These are phyloP conservation scores for Citrus cavaleriei DNA, from an alignment of 345 rosid genomes.

Conservation along the genomic window DNA sequence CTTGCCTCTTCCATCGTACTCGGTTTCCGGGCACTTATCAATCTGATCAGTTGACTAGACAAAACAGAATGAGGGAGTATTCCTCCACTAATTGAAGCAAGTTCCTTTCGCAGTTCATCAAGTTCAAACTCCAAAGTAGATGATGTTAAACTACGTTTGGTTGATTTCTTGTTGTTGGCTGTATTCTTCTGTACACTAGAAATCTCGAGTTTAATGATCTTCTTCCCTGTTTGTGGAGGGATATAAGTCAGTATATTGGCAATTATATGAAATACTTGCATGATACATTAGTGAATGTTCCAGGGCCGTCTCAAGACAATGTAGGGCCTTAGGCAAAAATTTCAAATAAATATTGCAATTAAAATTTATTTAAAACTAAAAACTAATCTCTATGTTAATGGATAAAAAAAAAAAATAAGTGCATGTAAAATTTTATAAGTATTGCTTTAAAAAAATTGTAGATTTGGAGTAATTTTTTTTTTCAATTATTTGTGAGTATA, in stretches of 20 bases:
- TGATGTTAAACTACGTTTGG: constrained; percentile 36
- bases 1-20: constrained; percentile 58
- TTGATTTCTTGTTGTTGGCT: constrained; percentile 28
- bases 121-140: constrained; percentile 67
- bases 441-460: no score
- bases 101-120: constrained; percentile 74
- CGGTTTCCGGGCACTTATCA: constrained; percentile 57
- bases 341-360: no score
- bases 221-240: constrained; percentile 46
- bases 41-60: constrained; percentile 70
- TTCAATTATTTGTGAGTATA: no score
- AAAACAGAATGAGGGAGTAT: constrained; percentile 85
- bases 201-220: constrained; percentile 57
- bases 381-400: no score
- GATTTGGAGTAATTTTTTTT: no score
- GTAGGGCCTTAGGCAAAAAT: no score
- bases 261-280: neutral
- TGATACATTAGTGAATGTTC: neutral
- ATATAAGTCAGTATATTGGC: neutral
- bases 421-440: no score
- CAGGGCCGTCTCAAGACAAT: no score
- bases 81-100: constrained; percentile 59
- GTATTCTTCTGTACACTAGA: constrained; percentile 37
- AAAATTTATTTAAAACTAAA: no score
- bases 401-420: no score